Evolutionary conservation across 2,329 filamentous ascomycete species (phyloP).

Genomic region (Fusarium nodosum): DNA sequence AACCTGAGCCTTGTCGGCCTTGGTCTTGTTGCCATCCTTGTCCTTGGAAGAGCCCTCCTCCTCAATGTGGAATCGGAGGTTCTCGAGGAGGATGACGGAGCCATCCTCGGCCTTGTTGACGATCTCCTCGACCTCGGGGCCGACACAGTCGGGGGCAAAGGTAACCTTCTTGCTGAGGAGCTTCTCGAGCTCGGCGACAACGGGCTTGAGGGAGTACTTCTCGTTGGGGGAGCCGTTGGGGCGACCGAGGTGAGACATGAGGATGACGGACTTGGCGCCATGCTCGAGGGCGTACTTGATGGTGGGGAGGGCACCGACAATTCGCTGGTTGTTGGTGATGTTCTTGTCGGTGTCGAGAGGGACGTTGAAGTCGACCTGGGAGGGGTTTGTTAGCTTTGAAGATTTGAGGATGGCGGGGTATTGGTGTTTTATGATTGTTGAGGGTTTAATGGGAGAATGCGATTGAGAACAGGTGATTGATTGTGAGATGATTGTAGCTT

Average conservation of each 20-base stretch:
- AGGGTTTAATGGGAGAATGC: slow-evolving; percentile 3
- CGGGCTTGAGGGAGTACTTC: slow-evolving; percentile 96
- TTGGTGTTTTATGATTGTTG: slow-evolving; percentile 28
- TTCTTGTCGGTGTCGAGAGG: slow-evolving; percentile 93
- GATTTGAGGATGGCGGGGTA: slow-evolving; percentile 19
- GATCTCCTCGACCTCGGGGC: slow-evolving; percentile 87
- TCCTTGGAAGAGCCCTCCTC: slow-evolving; percentile 98
- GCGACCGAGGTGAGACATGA: slow-evolving; percentile 99
- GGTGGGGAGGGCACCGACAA: slow-evolving; percentile 93
- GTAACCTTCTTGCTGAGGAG: slow-evolving; percentile 85
- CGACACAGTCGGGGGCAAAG: slow-evolving; percentile 92
- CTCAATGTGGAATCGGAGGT: slow-evolving; percentile 97
- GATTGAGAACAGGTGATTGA: not conserved
- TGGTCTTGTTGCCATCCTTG: slow-evolving; percentile 94
- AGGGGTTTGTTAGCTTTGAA: slow-evolving; percentile 42
- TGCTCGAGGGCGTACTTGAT: slow-evolving; percentile 94
- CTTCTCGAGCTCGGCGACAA: slow-evolving; percentile 92
- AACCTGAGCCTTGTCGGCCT: slow-evolving; percentile 94
- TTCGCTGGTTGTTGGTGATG: slow-evolving; percentile 98
- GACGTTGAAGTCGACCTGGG: slow-evolving; percentile 98
- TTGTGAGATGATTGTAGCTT: not conserved
- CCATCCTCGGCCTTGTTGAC: slow-evolving; percentile 87
- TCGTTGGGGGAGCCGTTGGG: slow-evolving; percentile 89
- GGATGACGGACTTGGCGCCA: slow-evolving; percentile 90
- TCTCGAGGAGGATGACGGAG: slow-evolving; percentile 92